Conservation (phyloP, 257 asterid species). For the Solanum chmielewskii region DNA sequence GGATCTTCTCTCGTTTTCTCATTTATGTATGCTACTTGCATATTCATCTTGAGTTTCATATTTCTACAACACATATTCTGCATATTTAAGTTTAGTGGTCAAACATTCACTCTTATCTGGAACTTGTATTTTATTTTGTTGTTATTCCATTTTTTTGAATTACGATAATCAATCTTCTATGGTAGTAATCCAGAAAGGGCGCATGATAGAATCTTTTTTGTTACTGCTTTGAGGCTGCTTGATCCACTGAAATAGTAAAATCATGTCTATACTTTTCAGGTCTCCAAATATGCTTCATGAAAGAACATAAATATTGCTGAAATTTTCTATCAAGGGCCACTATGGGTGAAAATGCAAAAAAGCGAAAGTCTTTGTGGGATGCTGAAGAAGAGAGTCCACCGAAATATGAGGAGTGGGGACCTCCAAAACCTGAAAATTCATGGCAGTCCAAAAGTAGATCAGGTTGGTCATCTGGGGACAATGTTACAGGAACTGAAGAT, state of each 20-base stretch:
- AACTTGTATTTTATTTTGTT: not conserved
- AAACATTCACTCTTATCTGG: not conserved
- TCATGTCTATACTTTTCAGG: not conserved
- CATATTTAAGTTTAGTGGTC: not conserved
- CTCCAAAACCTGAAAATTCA: not conserved
- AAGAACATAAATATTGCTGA: not conserved
- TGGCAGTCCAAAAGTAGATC: constrained; percentile 2
- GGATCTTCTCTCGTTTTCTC: not conserved
- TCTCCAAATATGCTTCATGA: no score
- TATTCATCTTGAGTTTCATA: not conserved
- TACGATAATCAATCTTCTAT: not conserved
- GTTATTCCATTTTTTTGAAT: not conserved
- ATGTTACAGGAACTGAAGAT: not conserved
- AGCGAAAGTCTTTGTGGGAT: constrained; percentile 8
- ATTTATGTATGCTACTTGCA: not conserved
- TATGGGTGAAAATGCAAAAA: constrained; percentile 6
- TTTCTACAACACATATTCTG: not conserved
- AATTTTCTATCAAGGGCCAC: not conserved
- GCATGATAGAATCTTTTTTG: not conserved
- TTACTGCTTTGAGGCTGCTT: not conserved
- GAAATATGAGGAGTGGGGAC: not conserved
- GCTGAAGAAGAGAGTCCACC: not conserved
- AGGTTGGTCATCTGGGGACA: not conserved
- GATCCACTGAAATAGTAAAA: not conserved
- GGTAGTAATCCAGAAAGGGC: not conserved